Evolutionary conservation across 805 yeast species (phyloP), one percentile per base, ranked within the genome.

Genomic region (Isabelozyma rhagii): DNA sequence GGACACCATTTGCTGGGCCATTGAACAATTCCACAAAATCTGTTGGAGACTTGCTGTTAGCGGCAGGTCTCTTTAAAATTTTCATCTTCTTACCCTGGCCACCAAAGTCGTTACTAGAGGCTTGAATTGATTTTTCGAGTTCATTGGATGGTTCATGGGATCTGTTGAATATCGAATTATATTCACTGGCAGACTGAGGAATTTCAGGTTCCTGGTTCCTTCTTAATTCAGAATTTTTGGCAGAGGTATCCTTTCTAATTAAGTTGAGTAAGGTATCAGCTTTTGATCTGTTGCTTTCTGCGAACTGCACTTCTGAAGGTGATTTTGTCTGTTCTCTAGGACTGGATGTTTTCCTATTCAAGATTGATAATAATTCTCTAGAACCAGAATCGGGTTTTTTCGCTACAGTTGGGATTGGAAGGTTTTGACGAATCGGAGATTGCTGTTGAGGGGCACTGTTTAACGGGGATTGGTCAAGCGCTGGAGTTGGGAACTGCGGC

Each of bases 361-460:
- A 66, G 15, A 78, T 63, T 2, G 77, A 72, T 47, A 78, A 66
- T 11, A 79, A 57, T 46, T 77, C 80, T 52, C 68, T 71, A 1
- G 78, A 70, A 47, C 72, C 70, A 4, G 68, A 63, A 42, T 60
- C 65, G 13, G 60, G 54, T 5, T 21, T 39, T 39, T 17, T 39
- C 29, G 10, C 25, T 41, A 21, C 15, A 25, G 36, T 9, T 5
- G 45, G 45, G 15, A 17, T 15, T 4, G 38, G 38, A 28, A 17
- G 18, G 28, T 17, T 25, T 21, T 13, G 15, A 14, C 14, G n/a
- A 28, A 28, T n/a, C 6, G 45, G 45, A 7, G 45, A 28, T 14
- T 7, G 36, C 8, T 28, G 25, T 10, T 36, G 39, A 15, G 49
- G 42, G 34, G 53, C 46, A 41, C 14, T 36, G 44, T 31, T 36